These are phyloP conservation scores for Corylus heterophylla DNA, from an alignment of 306 rosid genomes.

Conservation along the genomic window DNA sequence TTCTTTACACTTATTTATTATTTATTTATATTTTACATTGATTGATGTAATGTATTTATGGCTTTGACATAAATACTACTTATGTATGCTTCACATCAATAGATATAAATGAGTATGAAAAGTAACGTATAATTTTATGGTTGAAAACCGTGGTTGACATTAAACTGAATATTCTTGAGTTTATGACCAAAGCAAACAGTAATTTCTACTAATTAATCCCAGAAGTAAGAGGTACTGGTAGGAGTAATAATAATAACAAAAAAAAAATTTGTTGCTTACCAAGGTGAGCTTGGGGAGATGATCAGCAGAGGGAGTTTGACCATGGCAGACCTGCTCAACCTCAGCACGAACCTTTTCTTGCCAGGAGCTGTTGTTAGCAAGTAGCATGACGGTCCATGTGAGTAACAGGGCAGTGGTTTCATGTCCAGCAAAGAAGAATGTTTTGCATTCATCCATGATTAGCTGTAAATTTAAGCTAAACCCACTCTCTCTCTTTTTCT, in stretches of 20 bases:
- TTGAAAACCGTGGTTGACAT: no score
- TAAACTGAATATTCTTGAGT: not conserved
- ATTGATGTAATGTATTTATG: no score
- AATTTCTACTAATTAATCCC: not conserved
- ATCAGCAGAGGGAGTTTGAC: conserved; percentile 53
- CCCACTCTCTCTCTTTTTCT: conserved; percentile 51
- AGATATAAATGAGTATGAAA: no score
- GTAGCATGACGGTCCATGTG: conserved; percentile 88
- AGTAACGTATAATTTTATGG: not conserved
- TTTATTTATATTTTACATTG: no score
- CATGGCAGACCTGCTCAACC: conserved; percentile 60
- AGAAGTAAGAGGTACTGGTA: not conserved
- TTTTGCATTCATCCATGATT: conserved; percentile 95
- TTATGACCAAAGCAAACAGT: not conserved
- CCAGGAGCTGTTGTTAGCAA: conserved; percentile 77
- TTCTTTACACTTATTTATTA: no score
- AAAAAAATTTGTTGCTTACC: conserved; percentile 38
- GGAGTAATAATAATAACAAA: not conserved
- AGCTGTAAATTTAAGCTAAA: conserved; percentile 61
- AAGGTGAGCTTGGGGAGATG: conserved; percentile 72
- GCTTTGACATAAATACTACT: no score
- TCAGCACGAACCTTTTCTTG: conserved; percentile 70
- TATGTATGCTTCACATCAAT: no score
- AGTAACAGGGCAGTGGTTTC: conserved; percentile 91
- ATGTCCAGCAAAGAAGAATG: conserved; percentile 97